Percentiles rank a stretch among this genome's conserved stretches.
These are phyloP conservation scores for Maudiozyma saulgeensis DNA, from an alignment of 805 yeast species.

Conservation along the genomic window DNA sequence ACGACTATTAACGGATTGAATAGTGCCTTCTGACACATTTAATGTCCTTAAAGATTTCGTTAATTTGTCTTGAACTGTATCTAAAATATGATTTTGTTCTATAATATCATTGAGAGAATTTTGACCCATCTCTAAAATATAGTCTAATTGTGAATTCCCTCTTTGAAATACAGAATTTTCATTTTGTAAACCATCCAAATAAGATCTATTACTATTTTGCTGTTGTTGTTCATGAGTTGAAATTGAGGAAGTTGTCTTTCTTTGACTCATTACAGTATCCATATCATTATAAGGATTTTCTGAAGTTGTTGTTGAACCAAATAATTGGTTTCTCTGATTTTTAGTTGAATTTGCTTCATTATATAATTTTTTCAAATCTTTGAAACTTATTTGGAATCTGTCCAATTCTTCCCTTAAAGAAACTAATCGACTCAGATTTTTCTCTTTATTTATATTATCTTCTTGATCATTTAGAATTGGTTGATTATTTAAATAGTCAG, in stretches of 20 bases:
- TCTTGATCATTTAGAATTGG: constrained; percentile 23
- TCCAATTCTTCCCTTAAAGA: constrained; percentile 39
- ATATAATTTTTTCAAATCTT: constrained; percentile 26
- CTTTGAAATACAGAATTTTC: constrained; percentile 56
- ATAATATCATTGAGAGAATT: constrained; percentile 76
- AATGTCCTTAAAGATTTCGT: constrained; percentile 64
- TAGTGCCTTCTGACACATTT: constrained; percentile 81
- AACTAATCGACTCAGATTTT: constrained; percentile 50
- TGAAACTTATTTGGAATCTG: constrained; percentile 27
- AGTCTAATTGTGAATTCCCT: constrained; percentile 78
- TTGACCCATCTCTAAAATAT: constrained; percentile 82
- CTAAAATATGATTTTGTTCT: constrained; percentile 69
- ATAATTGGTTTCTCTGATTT: constrained; percentile 10
- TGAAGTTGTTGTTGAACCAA: constrained; percentile 7
- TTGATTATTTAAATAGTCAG: constrained; percentile 43
- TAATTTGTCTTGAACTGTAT: constrained; percentile 50
- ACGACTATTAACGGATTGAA: constrained; percentile 65
- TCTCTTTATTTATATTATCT: constrained; percentile 18
- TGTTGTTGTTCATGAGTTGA: not conserved
- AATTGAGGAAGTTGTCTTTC: constrained; percentile 11
- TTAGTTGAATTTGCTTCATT: constrained; percentile 14
- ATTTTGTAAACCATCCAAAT: constrained; percentile 56
- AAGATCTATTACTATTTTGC: constrained; percentile 7
- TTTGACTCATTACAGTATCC: constrained; percentile 21
- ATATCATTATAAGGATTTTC: constrained; percentile 19